These are phyloP conservation scores for Lecanicillium sp. DNA, from an alignment of 2,329 filamentous ascomycete genomes.

Conservation along the genomic window DNA sequence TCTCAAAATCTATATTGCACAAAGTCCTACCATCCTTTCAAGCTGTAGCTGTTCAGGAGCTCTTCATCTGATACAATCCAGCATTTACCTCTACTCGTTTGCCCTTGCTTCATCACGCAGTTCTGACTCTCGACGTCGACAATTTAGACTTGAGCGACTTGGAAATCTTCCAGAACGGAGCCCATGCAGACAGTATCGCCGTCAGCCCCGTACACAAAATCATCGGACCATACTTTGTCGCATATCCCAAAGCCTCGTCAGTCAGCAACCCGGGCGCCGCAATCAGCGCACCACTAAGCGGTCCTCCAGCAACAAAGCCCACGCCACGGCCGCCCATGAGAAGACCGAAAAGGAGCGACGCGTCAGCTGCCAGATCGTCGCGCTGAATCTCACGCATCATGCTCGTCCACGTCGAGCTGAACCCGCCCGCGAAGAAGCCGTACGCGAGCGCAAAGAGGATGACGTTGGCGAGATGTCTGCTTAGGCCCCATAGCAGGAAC, in stretches of 20 bases:
- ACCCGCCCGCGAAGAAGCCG: slow-evolving; percentile 58
- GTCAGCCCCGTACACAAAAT: slow-evolving; percentile 28
- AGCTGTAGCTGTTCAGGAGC: not conserved
- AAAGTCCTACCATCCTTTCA: too few relatives aligned
- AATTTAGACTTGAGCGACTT: not conserved
- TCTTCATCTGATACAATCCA: too few relatives aligned
- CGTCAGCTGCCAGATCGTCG: slow-evolving; percentile 20
- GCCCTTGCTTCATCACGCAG: not conserved
- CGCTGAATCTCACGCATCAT: slow-evolving; percentile 37
- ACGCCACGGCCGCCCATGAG: slow-evolving; percentile 25
- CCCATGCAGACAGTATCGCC: slow-evolving; percentile 26
- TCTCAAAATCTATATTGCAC: too few relatives aligned
- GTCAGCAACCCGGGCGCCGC: slow-evolving; percentile 20
- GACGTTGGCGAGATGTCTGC: slow-evolving; percentile 44
- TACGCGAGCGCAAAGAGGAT: slow-evolving; percentile 55
- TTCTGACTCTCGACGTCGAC: not conserved
- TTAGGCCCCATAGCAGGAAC: slow-evolving; percentile 55
- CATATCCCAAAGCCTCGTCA: slow-evolving; percentile 25
- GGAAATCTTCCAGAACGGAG: slow-evolving; percentile 30
- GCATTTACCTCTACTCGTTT: too few relatives aligned
- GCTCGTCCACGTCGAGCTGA: slow-evolving; percentile 55
- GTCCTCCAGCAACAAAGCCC: slow-evolving; percentile 24
- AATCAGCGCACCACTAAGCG: slow-evolving; percentile 25
- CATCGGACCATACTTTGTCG: slow-evolving; percentile 28
- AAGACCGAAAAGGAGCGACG: slow-evolving; percentile 26